A percentile compares a stretch with the other conserved stretches of the same genome.
Evolutionary conservation across 345 rosid species (phyloP).

Genomic region (Syzygium grande): DNA sequence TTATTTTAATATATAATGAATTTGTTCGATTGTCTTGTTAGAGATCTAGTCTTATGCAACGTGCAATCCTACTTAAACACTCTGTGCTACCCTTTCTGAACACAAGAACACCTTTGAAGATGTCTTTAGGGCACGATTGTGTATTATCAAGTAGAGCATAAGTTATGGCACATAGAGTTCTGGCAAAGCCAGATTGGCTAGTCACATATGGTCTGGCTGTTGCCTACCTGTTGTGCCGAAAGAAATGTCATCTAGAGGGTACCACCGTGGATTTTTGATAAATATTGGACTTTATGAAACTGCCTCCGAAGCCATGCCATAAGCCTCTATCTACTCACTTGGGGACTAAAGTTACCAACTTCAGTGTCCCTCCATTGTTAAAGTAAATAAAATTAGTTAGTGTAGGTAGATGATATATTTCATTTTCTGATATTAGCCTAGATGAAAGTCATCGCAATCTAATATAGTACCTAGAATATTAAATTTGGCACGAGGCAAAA

Average conservation of each 20-base stretch:
- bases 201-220: neutral
- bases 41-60: neutral
- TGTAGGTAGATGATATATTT: neutral
- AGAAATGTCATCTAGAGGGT: neutral
- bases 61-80: neutral
- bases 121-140: neutral
- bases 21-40: neutral
- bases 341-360: neutral
- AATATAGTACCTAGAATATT: neutral
- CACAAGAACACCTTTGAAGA: neutral
- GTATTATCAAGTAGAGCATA: neutral
- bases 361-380: neutral
- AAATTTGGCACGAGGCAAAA: neutral
- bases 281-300: neutral
- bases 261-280: neutral
- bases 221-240: neutral
- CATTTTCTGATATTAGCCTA: neutral
- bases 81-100: neutral
- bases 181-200: neutral
- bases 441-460: neutral
- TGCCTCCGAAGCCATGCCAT: neutral
- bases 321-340: neutral
- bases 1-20: neutral
- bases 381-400: neutral
- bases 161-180: neutral